Base-by-base conservation (phyloP, 345 rosid species). In the Eucalyptus regnans region DNA sequence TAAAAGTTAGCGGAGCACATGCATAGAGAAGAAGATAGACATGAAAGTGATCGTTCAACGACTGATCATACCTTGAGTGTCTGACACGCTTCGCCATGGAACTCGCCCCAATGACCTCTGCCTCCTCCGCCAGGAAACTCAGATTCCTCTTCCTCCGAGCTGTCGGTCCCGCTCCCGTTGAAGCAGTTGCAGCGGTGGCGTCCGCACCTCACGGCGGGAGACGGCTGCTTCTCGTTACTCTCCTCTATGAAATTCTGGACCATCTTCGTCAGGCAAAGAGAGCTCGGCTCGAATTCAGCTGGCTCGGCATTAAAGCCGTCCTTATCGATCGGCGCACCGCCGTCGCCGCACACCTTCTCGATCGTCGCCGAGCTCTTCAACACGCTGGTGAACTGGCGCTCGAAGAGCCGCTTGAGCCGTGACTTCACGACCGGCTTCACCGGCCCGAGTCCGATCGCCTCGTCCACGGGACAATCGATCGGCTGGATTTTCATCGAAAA, bases 401-500 rank as follows among this genome's bases (percentile, higher is more conserved):
- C 99, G 50, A 97, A 96, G 49, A 97, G 96, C 90, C 99, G 96
- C 93, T 96, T 96, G 86, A 97, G 87, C 85, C 96, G 91, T 71
- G 99, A 97, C 92, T 96, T 97, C 87, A 90, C 94, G 89, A 91
- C 94, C 46, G 96, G 96, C 93, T 87, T 92, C 95, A 95, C 44
- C 89, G 91, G 79, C 89, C 33, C 64, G 29, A 41, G 91, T 41
- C 89, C 51, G 43, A 87, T 83, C 62, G 92, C 95, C 9, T 93
- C 96, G 49, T 90, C 86, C 51, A 91, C 83, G 64, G 89, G 89
- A 51, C 89, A 92, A 88, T 95, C 95, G 76, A 97, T 90, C 86
- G 99, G 99, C 90, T 95, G 99, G 88, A 97, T 94, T 96, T 94
- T 97, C 99, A 93, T 93, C 23, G 92, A 92, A 51, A 89, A 94